Conservation (phyloP, 768 basidiomycete species). For the Pleurotus salmoneostramineus region DNA sequence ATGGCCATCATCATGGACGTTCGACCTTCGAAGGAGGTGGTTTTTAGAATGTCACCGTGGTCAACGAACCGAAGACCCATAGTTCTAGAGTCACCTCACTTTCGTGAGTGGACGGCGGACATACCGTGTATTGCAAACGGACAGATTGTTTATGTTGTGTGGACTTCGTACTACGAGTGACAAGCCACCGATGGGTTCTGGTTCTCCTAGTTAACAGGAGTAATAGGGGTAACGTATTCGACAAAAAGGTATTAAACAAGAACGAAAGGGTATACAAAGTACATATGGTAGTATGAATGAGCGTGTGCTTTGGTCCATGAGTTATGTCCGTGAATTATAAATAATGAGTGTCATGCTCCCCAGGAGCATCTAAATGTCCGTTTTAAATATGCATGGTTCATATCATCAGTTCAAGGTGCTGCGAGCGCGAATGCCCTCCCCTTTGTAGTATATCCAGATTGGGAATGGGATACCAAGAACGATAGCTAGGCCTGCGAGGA, state of each 20-base stretch:
- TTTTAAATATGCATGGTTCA: not conserved
- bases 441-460: constrained; percentile 65
- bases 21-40: no score
- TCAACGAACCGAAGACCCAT: no score
- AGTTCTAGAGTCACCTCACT: no score
- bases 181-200: no score
- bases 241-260: not conserved
- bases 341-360: not conserved
- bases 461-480: constrained; percentile 71
- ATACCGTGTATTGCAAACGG: no score
- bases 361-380: not conserved
- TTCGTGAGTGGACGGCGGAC: no score
- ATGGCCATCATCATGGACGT: no score
- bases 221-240: no score
- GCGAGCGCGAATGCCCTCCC: constrained; percentile 49
- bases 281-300: not conserved
- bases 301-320: not conserved
- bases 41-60: no score
- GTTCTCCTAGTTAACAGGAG: no score
- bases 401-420: constrained; percentile 21
- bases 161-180: no score
- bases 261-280: not conserved
- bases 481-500: constrained; percentile 57
- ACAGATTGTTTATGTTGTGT: no score
- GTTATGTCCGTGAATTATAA: not conserved